Evolutionary conservation across 2,329 filamentous ascomycete species (phyloP), one percentile per base, ranked within the genome.

Genomic region (Neonectria faginata): DNA sequence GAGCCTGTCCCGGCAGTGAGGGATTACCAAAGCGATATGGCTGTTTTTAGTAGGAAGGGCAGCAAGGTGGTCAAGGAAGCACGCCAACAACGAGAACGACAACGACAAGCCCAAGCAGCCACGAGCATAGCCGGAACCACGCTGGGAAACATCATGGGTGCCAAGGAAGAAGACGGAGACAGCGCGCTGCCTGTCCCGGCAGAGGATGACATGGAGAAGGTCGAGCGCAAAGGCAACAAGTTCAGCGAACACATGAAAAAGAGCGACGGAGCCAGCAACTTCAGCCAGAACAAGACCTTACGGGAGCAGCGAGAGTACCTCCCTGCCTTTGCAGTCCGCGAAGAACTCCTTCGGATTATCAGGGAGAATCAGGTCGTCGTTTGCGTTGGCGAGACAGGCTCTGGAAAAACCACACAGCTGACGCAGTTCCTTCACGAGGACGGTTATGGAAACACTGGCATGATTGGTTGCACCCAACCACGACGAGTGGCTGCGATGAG

Each of bases 401-500:
- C 95, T 0, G 96, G 96, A 55, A 99, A 99, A 81, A 99, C 96
- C 3, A 99, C 96, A 0, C 96, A 99, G 79, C 82, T 99, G 65
- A 97, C 97, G 0, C 97, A 99, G 75, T 99, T 98, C 71, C 84
- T 99, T 10, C 89, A 97, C 75, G 96, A 99, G 79, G 96, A 98
- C 73, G 97, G 97, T 1, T 99, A 97, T 77, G 93, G 91, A 14
- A 91, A 91, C 60, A 82, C 86, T 33, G 96, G 96, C 53, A 90
- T 97, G 86, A 98, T 99, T 72, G 95, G 94, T 5, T 99, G 96
- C 76, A 99, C 96, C 1, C 96, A 99, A 72, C 96, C 96, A 57
- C 89, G 96, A 73, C 92, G 96, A 84, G 97, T 99, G 36, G 96
- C 96, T 25, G 96, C 96, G 22, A 99, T 99, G 96, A 97, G 94